A percentile compares a stretch with the other conserved stretches of the same genome.
Evolutionary conservation across 2,329 filamentous ascomycete species (phyloP).

Genomic region (Aspergillus uvarum): DNA sequence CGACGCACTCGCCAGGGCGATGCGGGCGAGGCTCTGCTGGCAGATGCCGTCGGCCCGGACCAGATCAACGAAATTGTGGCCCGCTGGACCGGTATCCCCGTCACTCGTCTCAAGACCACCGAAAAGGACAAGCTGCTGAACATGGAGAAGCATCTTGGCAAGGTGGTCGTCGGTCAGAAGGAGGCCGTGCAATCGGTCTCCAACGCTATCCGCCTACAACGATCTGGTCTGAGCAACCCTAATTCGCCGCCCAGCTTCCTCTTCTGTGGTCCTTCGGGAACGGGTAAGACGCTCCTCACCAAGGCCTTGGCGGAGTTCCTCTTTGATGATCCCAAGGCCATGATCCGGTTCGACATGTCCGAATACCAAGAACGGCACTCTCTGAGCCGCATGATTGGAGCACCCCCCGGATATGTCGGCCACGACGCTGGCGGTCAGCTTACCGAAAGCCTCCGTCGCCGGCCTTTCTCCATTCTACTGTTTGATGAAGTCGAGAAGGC

Average conservation of each 20-base stretch:
- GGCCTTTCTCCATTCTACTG: slow-evolving; percentile 94
- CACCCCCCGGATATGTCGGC: slow-evolving; percentile 93
- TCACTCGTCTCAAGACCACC: slow-evolving; percentile 87
- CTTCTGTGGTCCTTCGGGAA: slow-evolving; percentile 97
- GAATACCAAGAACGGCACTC: slow-evolving; percentile 98
- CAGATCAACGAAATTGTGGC: slow-evolving; percentile 99
- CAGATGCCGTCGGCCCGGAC: slow-evolving; percentile 90
- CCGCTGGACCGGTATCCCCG: slow-evolving; percentile 96
- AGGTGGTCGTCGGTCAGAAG: slow-evolving; percentile 87
- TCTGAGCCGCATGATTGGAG: slow-evolving; percentile 94
- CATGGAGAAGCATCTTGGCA: slow-evolving; percentile 85
- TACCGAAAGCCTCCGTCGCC: slow-evolving; percentile 88
- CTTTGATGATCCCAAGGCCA: slow-evolving; percentile 93
- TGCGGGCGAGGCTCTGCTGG: slow-evolving; percentile 71
- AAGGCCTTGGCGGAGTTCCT: slow-evolving; percentile 97
- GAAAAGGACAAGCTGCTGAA: slow-evolving; percentile 98
- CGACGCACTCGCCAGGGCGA: slow-evolving; percentile 56
- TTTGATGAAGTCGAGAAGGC: slow-evolving; percentile 99
- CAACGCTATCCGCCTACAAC: slow-evolving; percentile 91
- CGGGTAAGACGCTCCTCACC: slow-evolving; percentile 94
- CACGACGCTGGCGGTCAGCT: slow-evolving; percentile 95
- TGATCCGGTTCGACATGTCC: slow-evolving; percentile 99
- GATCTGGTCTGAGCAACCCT: slow-evolving; percentile 90
- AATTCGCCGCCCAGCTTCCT: slow-evolving; percentile 98
- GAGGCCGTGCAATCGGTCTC: slow-evolving; percentile 92